These are phyloP conservation scores for Agrocybe praecox DNA, from an alignment of 768 basidiomycete genomes.

Conservation along the genomic window DNA sequence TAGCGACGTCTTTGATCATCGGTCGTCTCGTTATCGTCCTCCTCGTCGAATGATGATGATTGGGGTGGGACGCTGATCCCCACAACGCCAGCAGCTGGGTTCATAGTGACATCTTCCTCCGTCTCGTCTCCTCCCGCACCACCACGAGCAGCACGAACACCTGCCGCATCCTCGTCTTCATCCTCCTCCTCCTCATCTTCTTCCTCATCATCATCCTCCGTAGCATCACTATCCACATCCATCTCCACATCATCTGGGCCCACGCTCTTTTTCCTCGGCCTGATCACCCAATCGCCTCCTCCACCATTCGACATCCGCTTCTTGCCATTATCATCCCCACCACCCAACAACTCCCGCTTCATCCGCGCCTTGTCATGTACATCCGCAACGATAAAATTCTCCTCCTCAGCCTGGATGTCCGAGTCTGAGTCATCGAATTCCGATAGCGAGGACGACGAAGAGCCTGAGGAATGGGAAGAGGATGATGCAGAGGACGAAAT, in stretches of 20 bases:
- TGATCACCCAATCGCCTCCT: constrained; percentile 68
- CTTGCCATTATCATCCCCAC: constrained; percentile 36
- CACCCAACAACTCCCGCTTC: constrained; percentile 59
- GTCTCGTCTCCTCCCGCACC: constrained; percentile 24
- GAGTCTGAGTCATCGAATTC: constrained; percentile 58
- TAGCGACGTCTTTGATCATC: constrained; percentile 36
- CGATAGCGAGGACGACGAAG: constrained; percentile 49
- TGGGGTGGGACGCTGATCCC: neutral
- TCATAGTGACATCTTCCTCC: constrained; percentile 21
- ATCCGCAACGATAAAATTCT: constrained; percentile 57
- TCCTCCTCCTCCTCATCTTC: constrained; percentile 41
- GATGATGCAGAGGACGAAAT: constrained; percentile 57
- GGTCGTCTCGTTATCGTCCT: constrained; percentile 30
- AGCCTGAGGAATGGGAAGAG: no score
- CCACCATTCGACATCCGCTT: constrained; percentile 8
- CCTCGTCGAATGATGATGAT: constrained; percentile 30
- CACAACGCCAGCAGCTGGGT: neutral
- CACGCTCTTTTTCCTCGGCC: constrained; percentile 72
- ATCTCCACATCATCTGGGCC: constrained; percentile 63
- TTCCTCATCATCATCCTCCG: constrained; percentile 60
- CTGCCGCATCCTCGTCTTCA: constrained; percentile 31
- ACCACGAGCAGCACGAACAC: constrained; percentile 36
- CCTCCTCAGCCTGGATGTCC: constrained; percentile 62
- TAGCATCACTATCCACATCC: constrained; percentile 62
- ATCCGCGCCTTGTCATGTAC: constrained; percentile 52